Percentiles rank a stretch among this genome's conserved stretches.
Conservation (phyloP, 768 basidiomycete genomes). For the Infundibulicybe gibba region DNA sequence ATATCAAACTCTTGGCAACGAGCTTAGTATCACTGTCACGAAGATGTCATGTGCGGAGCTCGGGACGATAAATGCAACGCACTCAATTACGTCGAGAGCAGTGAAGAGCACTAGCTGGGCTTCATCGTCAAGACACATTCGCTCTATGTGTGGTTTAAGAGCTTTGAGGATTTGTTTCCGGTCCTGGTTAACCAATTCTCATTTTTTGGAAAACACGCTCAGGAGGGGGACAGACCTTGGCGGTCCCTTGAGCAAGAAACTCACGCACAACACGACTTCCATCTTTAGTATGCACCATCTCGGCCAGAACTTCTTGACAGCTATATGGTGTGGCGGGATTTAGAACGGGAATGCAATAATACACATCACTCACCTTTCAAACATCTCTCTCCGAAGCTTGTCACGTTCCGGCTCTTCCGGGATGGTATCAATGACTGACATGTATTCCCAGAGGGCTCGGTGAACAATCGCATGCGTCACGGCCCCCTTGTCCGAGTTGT, state of each 20-base stretch:
- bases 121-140: conserved; percentile 86
- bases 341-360: neutral
- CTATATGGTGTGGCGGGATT: conserved; percentile 37
- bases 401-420: conserved; percentile 67
- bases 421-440: conserved; percentile 54
- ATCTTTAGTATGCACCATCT: conserved; percentile 93
- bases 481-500: conserved; percentile 89
- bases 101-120: conserved; percentile 90
- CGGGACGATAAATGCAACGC: conserved; percentile 18
- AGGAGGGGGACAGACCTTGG: conserved; percentile 52
- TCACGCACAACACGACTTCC: conserved; percentile 85
- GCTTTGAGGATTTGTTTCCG: conserved; percentile 89
- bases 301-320: conserved; percentile 81
- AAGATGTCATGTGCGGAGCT: neutral
- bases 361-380: conserved; percentile 58
- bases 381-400: conserved; percentile 73
- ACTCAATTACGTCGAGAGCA: conserved; percentile 89
- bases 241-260: conserved; percentile 77
- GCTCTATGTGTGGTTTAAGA: conserved; percentile 85
- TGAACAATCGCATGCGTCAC: conserved; percentile 87
- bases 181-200: conserved; percentile 43
- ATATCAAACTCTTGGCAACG: conserved; percentile 72
- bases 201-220: neutral
- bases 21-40: conserved; percentile 82
- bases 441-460: conserved; percentile 82